phyloP scores from a whole-genome alignment of 2,329 filamentous ascomycete species.

The Colletotrichum kahawae region DNA sequence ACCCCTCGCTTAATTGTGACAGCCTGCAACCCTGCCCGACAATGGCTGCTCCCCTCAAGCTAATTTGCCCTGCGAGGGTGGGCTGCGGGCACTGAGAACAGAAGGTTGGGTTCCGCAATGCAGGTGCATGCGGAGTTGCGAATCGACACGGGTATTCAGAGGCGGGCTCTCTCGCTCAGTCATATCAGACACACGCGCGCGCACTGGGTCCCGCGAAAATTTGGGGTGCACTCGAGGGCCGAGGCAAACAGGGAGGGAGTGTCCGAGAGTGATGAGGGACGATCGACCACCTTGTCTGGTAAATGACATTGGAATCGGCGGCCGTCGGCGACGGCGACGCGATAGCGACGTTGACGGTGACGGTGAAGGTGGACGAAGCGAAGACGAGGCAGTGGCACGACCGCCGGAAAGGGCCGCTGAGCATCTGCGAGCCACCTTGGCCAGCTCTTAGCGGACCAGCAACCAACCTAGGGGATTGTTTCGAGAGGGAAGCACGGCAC shows the following conservation, averaged over 20 bases:
- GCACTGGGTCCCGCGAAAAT: not conserved
- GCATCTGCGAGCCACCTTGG: not conserved
- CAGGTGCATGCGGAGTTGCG: conserved; percentile 4
- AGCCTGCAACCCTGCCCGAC: conserved; percentile 6
- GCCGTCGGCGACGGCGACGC: not conserved
- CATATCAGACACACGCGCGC: not conserved
- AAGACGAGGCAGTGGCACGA: not conserved
- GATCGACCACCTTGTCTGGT: not conserved
- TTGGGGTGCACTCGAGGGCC: not conserved
- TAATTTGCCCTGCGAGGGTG: conserved; percentile 8
- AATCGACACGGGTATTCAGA: not conserved
- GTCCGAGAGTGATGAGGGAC: not conserved
- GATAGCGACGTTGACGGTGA: not conserved
- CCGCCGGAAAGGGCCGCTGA: conserved; percentile 10
- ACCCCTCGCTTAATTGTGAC: conserved; percentile 13
- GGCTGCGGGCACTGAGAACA: not conserved
- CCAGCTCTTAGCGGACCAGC: not conserved
- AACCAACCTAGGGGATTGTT: not conserved
- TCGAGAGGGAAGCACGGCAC: not conserved
- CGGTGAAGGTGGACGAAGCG: not conserved
- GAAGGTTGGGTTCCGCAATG: not conserved
- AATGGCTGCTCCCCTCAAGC: conserved; percentile 2
- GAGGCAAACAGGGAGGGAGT: not conserved
- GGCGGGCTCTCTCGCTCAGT: not conserved
- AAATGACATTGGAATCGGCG: not conserved